These are phyloP conservation scores for Gautieria morchelliformis DNA, from an alignment of 768 basidiomycete genomes.

Conservation along the genomic window DNA sequence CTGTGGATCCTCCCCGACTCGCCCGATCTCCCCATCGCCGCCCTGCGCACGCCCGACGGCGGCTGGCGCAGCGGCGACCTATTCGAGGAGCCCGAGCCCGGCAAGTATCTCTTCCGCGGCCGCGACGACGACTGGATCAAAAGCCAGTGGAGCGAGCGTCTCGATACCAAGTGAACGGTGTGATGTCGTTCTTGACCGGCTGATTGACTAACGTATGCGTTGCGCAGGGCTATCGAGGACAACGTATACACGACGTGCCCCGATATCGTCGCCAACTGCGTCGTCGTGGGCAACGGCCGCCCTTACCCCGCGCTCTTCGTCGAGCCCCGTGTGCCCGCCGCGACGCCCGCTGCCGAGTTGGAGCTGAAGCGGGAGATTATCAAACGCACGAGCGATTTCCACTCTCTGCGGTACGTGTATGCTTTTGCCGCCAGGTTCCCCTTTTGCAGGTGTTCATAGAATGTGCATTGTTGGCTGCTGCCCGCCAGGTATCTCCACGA, in stretches of 20 bases:
- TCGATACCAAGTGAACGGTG: constrained; percentile 19
- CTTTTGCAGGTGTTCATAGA: background rate
- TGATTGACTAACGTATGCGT: background rate
- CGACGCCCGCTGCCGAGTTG: background rate
- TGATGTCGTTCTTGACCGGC: no score
- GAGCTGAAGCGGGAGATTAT: constrained; percentile 18
- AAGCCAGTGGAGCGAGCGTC: constrained; percentile 12
- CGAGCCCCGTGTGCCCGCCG: constrained; percentile 15
- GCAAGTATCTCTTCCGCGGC: no score
- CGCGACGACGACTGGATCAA: no score
- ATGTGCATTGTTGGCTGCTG: no score
- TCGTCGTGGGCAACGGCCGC: constrained; percentile 25
- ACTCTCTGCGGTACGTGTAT: constrained; percentile 13
- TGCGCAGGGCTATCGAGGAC: constrained; percentile 26
- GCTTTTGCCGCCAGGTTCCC: background rate
- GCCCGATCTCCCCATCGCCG: constrained; percentile 1
- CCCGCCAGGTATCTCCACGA: constrained; percentile 17
- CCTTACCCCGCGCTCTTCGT: constrained; percentile 21
- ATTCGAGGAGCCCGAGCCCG: no score
- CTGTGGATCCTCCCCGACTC: constrained; percentile 57
- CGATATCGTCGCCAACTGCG: constrained; percentile 22
- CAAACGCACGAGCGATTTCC: constrained; percentile 18
- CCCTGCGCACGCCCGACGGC: background rate
- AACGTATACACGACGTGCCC: constrained; percentile 18
- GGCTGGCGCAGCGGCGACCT: no score